Base-by-base conservation (phyloP, 2,329 filamentous ascomycete genomes). In the Hypoxylon sp. region DNA sequence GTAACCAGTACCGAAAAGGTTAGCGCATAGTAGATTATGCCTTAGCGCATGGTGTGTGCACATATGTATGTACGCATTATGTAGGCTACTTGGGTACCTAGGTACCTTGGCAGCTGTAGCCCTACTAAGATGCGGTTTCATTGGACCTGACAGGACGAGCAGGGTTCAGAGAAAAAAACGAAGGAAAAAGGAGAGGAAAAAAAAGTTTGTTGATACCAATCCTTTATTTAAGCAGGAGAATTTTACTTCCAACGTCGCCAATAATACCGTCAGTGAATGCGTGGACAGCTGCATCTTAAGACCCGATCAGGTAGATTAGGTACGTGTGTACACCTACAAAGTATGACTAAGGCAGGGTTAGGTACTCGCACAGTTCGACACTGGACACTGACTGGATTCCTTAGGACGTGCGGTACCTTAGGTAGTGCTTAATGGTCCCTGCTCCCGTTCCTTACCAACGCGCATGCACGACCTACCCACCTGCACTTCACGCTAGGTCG, bases 81-180 rank as follows among this genome's bases (percentile, higher is more conserved):
- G 32, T 50, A 55, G 35, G 50, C 29, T 48, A 24, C 58, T 35
- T 47, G 31, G 29, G 31, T 56, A 58, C 42, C 24, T 57, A 46
- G 32, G 27, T 48, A 59, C 32, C 53, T 62, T 29, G 24, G 50
- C 52, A 53, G 50, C 65, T 62, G 61, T 65, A 68, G 65, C 58
- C 65, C 58, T 66, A 65, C 31, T 59, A 51, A 60, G 46, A 61
- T 61, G 59, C 39, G 19, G 62, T 67, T 67, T 67, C 53, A 69
- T 65, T 67, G 56, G 65, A 42, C 65, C 62, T 47, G 21, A 51
- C 29, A 47, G 29, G 37, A 35, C 39, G 21, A 59, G 44, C 62
- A 69, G 46, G 67, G 63, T 54, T 53, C 11, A 5, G 21, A 55
- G 29, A 57, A 48, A 48, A 66, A 62, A 57, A 53, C 42, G 19